phyloP scores from a whole-genome alignment of 192 early-diverging fungal genomes.

The Physocladia obscura region DNA sequence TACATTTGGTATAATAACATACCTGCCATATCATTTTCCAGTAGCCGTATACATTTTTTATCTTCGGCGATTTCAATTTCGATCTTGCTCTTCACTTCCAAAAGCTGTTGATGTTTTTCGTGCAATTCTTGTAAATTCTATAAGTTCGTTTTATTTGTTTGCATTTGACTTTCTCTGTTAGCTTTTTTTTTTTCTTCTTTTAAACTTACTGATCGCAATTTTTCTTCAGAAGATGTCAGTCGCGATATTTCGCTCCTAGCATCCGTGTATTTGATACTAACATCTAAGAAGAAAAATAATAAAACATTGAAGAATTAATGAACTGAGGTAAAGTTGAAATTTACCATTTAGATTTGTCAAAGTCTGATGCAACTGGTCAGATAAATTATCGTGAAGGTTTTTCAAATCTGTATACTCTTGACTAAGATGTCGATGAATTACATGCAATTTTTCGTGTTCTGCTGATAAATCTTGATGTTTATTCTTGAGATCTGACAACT shows the following conservation, averaged over 20 bases:
- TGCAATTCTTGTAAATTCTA: neutral
- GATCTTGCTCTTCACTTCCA: neutral
- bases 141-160: too few relatives aligned
- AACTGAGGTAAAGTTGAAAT: too few relatives aligned
- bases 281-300: neutral
- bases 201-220: neutral
- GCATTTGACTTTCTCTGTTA: too few relatives aligned
- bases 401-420: neutral
- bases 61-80: constrained; percentile 4
- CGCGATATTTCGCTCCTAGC: neutral
- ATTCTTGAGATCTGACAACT: constrained; percentile 8
- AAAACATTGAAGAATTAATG: neutral
- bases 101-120: neutral
- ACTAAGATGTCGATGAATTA: neutral
- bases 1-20: neutral
- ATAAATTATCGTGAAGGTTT: neutral
- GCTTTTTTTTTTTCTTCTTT: too few relatives aligned
- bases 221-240: neutral
- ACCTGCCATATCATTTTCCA: constrained; percentile 9
- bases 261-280: neutral
- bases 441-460: neutral
- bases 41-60: neutral
- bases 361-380: neutral
- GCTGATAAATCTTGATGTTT: neutral
- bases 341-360: neutral